Conservation (phyloP, 208 protist genomes). For the Trypanosoma caninum region DNA sequence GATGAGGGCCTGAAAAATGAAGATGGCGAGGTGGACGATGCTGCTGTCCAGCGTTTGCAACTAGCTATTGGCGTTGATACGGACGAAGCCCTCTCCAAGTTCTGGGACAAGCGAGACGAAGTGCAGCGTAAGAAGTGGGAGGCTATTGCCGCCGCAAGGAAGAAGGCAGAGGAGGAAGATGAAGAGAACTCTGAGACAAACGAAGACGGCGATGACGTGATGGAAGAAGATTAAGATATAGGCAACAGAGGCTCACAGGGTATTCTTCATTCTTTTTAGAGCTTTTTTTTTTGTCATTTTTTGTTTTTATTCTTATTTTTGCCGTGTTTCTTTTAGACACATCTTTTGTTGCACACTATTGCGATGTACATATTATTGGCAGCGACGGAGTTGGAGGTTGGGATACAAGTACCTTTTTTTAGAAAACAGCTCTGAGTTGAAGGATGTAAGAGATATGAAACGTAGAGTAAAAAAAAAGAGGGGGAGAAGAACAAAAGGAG, state of each 20-base stretch:
- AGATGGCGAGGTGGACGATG: conserved; percentile 54
- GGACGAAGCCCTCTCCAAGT: conserved; percentile 66
- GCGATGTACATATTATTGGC: no score
- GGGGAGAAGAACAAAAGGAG: conserved; percentile 1
- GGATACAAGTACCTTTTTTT: no score
- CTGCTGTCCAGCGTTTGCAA: conserved; percentile 41
- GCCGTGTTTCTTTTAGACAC: no score
- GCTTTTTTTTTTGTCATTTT: no score
- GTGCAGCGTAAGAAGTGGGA: conserved; percentile 40
- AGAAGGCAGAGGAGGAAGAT: conserved; percentile 32
- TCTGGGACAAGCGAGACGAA: conserved; percentile 62
- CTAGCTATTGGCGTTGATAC: conserved; percentile 60
- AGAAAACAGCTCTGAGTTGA: no score
- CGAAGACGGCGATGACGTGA: conserved; percentile 45
- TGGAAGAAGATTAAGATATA: conserved; percentile 1
- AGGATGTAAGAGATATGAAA: neutral
- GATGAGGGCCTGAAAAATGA: conserved; percentile 75
- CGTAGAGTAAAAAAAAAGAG: neutral
- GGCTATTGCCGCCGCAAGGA: conserved; percentile 40
- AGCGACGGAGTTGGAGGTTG: no score
- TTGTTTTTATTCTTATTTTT: no score
- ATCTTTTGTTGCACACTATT: no score
- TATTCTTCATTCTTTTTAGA: no score
- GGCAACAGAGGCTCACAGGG: no score
- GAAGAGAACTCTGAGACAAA: conserved; percentile 51